Evolutionary conservation across 2,329 filamentous ascomycete species (phyloP).

Genomic region (Trichoderma brevicompactum): DNA sequence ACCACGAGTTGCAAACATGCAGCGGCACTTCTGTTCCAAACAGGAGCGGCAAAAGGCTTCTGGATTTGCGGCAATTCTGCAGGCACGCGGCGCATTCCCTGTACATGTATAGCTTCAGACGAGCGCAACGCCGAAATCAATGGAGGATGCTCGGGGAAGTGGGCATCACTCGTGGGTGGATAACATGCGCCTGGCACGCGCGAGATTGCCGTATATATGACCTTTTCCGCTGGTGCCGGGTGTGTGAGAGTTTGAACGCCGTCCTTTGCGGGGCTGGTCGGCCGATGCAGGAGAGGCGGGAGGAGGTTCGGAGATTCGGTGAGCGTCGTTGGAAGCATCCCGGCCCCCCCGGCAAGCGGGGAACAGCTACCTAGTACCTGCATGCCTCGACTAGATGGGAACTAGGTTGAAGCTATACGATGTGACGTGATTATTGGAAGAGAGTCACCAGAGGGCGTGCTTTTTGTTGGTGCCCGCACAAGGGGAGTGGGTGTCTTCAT

Average conservation of each 20-base stretch:
- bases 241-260: neutral
- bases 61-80: slow-evolving; percentile 12
- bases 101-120: neutral
- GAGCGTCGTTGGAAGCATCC: neutral
- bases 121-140: slow-evolving; percentile 1
- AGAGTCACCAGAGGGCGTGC: neutral
- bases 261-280: neutral
- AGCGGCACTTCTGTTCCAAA: neutral
- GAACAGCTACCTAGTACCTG: slow-evolving; percentile 9
- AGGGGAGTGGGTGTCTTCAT: slow-evolving; percentile 8
- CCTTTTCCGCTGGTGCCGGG: no score
- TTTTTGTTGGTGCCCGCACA: slow-evolving; percentile 23
- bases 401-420: neutral
- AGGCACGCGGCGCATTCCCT: no score
- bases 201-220: slow-evolving; percentile 13
- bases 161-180: neutral
- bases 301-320: slow-evolving; percentile 24
- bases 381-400: neutral
- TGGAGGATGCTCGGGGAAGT: slow-evolving; percentile 19
- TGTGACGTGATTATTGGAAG: slow-evolving; percentile 9
- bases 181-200: slow-evolving; percentile 2
- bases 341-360: neutral
- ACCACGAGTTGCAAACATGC: neutral
- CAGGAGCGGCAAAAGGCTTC: slow-evolving; percentile 2
- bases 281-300: neutral